Evolutionary conservation across 495 filamentous ascomycete genomes (phyloP).

Genomic region (Cairneyella variabilis): DNA sequence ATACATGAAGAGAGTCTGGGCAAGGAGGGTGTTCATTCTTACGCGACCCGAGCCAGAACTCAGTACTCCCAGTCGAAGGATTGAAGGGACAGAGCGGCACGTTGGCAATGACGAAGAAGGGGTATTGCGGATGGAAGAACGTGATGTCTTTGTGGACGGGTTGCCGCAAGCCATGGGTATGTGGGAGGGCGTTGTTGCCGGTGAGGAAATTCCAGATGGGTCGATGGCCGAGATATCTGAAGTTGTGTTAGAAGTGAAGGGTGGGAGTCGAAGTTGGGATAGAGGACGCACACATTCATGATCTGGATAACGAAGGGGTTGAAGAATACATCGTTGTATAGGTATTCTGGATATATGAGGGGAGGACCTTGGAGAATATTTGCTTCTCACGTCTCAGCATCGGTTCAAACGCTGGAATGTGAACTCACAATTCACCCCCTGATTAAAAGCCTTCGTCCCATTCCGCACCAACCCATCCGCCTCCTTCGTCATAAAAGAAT

Average conservation of each 20-base stretch:
- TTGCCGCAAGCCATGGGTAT: slow-evolving; percentile 28
- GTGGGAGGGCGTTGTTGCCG: slow-evolving; percentile 32
- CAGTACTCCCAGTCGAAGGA: slow-evolving; percentile 37
- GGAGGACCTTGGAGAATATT: slow-evolving; percentile 30
- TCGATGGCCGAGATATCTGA: slow-evolving; percentile 28
- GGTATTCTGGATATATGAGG: slow-evolving; percentile 25
- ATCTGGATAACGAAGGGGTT: slow-evolving; percentile 33
- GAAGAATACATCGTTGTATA: slow-evolving; percentile 34
- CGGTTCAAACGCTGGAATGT: not conserved
- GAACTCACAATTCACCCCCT: slow-evolving; percentile 26
- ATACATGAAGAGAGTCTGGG: too few species aligned
- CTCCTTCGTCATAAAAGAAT: slow-evolving; percentile 26
- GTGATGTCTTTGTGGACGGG: slow-evolving; percentile 33
- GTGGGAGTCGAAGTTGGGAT: not conserved
- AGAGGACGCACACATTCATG: slow-evolving; percentile 26
- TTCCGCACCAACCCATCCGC: slow-evolving; percentile 21
- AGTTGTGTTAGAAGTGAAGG: not conserved
- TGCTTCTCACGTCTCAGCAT: slow-evolving; percentile 14
- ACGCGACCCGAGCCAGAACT: slow-evolving; percentile 43
- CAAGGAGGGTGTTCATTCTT: too few species aligned
- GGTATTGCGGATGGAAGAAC: slow-evolving; percentile 29
- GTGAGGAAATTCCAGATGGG: slow-evolving; percentile 32
- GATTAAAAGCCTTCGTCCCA: slow-evolving; percentile 27
- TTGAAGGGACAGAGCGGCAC: slow-evolving; percentile 25
- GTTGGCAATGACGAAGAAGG: slow-evolving; percentile 30